phyloP scores from a whole-genome alignment of 208 protist genomes.

The Trichomonas tenax region DNA sequence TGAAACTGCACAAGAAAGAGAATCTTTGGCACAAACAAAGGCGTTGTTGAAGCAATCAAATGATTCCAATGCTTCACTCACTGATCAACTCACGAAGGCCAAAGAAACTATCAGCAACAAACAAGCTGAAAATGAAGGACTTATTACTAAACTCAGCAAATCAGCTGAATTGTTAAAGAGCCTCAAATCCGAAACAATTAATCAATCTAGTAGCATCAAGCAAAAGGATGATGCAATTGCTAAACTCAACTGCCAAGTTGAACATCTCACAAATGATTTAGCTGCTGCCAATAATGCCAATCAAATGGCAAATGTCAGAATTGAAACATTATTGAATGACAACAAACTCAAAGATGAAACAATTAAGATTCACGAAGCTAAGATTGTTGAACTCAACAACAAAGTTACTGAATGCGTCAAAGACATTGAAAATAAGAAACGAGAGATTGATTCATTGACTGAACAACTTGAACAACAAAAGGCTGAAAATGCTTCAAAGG shows the following conservation, averaged over 20 bases:
- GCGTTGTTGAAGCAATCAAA: too few relatives aligned
- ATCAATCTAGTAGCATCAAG: background rate
- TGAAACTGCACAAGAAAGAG: background rate
- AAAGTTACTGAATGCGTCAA: background rate
- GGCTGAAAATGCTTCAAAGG: too few relatives aligned
- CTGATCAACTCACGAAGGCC: too few relatives aligned
- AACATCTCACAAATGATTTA: background rate
- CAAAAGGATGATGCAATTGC: background rate
- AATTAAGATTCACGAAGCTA: background rate
- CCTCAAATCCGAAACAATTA: background rate
- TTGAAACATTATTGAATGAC: background rate
- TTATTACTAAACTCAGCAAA: background rate
- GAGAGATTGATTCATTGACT: background rate
- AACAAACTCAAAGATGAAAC: background rate
- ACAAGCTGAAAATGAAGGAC: background rate
- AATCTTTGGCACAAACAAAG: background rate
- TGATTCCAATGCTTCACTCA: too few relatives aligned
- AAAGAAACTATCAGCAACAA: background rate
- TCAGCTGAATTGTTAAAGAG: background rate
- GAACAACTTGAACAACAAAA: background rate
- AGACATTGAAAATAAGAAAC: background rate
- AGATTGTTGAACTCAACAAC: background rate
- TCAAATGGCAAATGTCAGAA: background rate
- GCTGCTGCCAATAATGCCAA: background rate
- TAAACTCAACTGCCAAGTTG: background rate